Percentiles rank a stretch among this genome's conserved stretches.
phyloP scores from a whole-genome alignment of 805 yeast genomes.

The Kodamaea restingae region DNA sequence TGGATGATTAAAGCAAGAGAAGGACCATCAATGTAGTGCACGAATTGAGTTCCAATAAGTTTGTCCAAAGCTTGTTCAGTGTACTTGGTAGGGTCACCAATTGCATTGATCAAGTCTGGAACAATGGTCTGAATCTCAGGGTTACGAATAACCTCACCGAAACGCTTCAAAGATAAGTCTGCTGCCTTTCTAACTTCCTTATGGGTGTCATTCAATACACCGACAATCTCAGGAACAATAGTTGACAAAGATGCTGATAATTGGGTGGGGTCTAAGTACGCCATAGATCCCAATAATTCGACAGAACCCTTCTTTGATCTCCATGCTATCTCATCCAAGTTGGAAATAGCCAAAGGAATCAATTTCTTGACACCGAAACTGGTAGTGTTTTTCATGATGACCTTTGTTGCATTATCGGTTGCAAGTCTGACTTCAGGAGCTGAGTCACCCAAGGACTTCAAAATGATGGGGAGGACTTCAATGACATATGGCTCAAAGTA shows the following conservation, averaged over 20 bases:
- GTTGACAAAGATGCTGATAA: conserved; percentile 82
- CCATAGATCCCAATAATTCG: conserved; percentile 95
- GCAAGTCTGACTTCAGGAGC: conserved; percentile 84
- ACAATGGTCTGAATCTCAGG: conserved; percentile 95
- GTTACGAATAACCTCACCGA: conserved; percentile 95
- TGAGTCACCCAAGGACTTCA: conserved; percentile 81
- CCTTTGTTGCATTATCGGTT: conserved; percentile 79
- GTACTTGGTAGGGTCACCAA: conserved; percentile 90
- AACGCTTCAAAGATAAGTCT: conserved; percentile 77
- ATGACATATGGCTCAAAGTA: conserved; percentile 92
- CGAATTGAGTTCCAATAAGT: conserved; percentile 85
- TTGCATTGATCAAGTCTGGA: conserved; percentile 82
- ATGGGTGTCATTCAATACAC: conserved; percentile 90
- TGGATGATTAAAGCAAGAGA: conserved; percentile 92
- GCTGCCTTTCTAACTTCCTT: conserved; percentile 97
- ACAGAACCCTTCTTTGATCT: conserved; percentile 96
- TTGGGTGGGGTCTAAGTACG: conserved; percentile 92
- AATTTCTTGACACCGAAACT: conserved; percentile 86
- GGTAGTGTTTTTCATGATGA: conserved; percentile 86
- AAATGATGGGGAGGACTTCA: conserved; percentile 76
- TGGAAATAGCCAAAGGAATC: conserved; percentile 85
- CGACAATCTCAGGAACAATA: conserved; percentile 94
- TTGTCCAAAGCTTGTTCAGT: conserved; percentile 87
- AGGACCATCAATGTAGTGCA: conserved; percentile 97
- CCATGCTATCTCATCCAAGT: conserved; percentile 89